Percentiles rank a stretch among this genome's conserved stretches.
These are phyloP conservation scores for Vaccinium vitisidaea DNA, from an alignment of 148 eudicot species.

Conservation along the genomic window DNA sequence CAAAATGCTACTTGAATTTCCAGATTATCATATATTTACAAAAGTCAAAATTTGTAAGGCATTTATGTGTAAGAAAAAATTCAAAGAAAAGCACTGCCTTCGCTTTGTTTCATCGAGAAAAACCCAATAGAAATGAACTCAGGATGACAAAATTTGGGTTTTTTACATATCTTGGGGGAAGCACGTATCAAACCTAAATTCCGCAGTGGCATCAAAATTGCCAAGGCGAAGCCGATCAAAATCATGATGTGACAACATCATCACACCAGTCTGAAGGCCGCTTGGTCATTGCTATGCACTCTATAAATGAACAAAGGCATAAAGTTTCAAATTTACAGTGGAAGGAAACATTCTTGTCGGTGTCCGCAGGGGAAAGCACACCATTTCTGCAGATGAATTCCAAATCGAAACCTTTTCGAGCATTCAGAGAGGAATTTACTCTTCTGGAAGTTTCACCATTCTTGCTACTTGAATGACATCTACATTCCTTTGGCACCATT, in stretches of 20 bases:
- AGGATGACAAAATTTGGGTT: conserved; percentile 22
- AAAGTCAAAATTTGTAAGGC: background rate
- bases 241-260: conserved; percentile 23
- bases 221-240: conserved; percentile 25
- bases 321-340: conserved; percentile 83
- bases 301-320: conserved; percentile 84
- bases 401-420: conserved; percentile 25
- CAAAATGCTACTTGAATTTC: conserved; percentile 5
- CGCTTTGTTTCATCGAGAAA: conserved; percentile 11
- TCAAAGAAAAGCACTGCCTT: background rate
- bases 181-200: conserved; percentile 16
- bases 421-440: conserved; percentile 22
- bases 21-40: background rate
- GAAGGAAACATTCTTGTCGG: conserved; percentile 39
- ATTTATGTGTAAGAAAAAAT: background rate
- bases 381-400: conserved; percentile 62
- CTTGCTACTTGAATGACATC: conserved; percentile 42
- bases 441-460: conserved; percentile 10
- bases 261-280: conserved; percentile 41
- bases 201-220: conserved; percentile 32
- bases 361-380: conserved; percentile 46
- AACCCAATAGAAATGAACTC: conserved; percentile 5
- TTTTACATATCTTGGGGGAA: conserved; percentile 27
- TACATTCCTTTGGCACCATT: conserved; percentile 43
- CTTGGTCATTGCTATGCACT: conserved; percentile 54